Base-by-base conservation (phyloP, 2,329 filamentous ascomycete genomes). In the Septoria linicola region DNA sequence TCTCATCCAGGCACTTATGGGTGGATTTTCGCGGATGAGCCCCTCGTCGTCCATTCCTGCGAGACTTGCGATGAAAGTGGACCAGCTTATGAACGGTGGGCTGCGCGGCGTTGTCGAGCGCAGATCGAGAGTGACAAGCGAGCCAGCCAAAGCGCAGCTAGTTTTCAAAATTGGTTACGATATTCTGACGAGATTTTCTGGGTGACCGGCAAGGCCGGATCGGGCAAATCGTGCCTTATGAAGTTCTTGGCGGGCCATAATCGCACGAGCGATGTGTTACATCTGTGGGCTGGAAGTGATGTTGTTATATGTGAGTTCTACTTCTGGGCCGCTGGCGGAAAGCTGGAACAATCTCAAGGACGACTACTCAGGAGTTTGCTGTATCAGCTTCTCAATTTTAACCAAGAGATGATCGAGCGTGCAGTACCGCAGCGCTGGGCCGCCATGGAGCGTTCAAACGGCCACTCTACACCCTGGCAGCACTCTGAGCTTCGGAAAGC, bases 141-240 rank as follows among this genome's bases (percentile, higher is more conserved):
- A 27, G 23, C 10, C 23, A 27, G 10, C 10, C 23, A 10, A 27
- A 27, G 23, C 23, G 23, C 23, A 27, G 5, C 5, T 27, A 10
- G 10, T 27, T 27, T 27, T 10, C 23, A 10, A 27, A 27, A 10
- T 10, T 27, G 23, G 23, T 10, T 27, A 27, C 23, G 23, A 10
- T 10, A 27, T 27, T 27, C 23, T 10, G 23, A 27, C 23, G 23
- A 27, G 23, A 27, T 58, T 13, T 57, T 49, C n/a, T 59, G 57
- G 57, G 52, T 61, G n/a, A 47, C 23, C 17, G 59, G 59, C 6
- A 61, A 61, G 30, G 49, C 59, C 23, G 59, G 59, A 11, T 42
- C 53, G 1, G 59, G 59, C 3, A 59, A 59, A 31, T 58, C 54
- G 10, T 55, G 51, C 0, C 40, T 59, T 4, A 57, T 57, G 54